These are phyloP conservation scores for Boletus reticulatus DNA, from an alignment of 768 basidiomycete genomes.

Conservation along the genomic window DNA sequence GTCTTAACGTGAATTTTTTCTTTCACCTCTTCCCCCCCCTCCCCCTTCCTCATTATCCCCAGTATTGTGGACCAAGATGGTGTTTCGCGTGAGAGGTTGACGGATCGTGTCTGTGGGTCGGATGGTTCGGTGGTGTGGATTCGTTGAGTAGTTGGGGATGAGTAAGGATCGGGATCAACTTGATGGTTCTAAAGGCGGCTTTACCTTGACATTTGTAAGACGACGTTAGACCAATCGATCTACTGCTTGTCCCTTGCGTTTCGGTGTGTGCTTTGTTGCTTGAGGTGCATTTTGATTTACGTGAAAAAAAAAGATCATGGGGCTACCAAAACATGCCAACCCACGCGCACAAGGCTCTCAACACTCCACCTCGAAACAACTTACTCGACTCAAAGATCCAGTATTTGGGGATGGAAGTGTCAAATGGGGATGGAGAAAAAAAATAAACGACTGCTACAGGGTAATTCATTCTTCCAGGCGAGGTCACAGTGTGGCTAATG, in stretches of 20 bases:
- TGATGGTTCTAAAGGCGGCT: slow-evolving; percentile 1
- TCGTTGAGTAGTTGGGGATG: not conserved
- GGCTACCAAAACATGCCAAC: too few species aligned
- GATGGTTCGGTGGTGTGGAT: slow-evolving; percentile 10
- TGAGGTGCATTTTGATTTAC: too few species aligned
- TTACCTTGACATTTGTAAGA: slow-evolving; percentile 7
- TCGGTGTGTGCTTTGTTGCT: too few species aligned
- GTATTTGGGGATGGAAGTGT: too few species aligned
- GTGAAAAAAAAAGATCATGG: too few species aligned
- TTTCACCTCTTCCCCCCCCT: not conserved
- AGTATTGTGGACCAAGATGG: slow-evolving; percentile 18
- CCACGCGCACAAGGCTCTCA: too few species aligned
- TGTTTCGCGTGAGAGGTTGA: slow-evolving; percentile 11
- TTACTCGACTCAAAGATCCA: too few species aligned
- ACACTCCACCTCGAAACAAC: too few species aligned
- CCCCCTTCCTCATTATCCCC: not conserved
- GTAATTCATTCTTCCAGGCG: too few species aligned
- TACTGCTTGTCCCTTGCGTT: not conserved
- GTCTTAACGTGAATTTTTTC: slow-evolving; percentile 18
- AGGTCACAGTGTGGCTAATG: too few species aligned
- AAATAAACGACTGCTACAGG: too few species aligned
- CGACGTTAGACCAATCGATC: slow-evolving; percentile 10
- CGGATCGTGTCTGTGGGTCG: slow-evolving; percentile 14
- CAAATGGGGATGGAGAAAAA: too few species aligned
- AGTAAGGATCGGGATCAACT: slow-evolving; percentile 5